Evolutionary conservation across 2,329 filamentous ascomycete species (phyloP).

Genomic region (Fusarium kyushuense): DNA sequence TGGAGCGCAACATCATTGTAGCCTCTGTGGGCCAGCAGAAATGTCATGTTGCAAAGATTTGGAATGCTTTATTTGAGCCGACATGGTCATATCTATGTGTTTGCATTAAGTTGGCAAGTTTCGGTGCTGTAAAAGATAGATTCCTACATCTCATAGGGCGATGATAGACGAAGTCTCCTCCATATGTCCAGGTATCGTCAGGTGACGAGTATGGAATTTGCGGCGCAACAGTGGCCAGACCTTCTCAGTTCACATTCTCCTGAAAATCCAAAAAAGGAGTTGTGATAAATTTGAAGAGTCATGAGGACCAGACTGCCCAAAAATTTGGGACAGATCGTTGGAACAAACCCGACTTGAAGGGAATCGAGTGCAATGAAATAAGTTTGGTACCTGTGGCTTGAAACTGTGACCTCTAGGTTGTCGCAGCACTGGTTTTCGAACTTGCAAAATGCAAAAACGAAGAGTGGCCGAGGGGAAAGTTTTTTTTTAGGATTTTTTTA

Average conservation of each 20-base stretch:
- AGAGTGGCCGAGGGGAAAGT: slow-evolving; percentile 3
- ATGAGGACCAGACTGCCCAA: too few species aligned
- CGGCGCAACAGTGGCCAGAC: background rate
- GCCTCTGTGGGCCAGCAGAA: too few species aligned
- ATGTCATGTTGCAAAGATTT: too few species aligned
- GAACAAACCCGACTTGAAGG: background rate
- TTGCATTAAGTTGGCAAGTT: background rate
- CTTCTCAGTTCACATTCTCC: background rate
- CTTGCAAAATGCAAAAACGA: slow-evolving; percentile 6
- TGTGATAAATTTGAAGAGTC: background rate
- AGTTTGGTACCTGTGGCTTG: background rate
- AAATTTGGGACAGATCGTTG: background rate
- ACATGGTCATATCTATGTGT: background rate
- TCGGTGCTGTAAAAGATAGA: background rate
- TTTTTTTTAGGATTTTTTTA: slow-evolving; percentile 5
- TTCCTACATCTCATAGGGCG: background rate
- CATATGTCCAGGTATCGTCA: background rate
- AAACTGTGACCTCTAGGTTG: background rate
- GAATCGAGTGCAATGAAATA: background rate
- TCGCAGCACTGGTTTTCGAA: slow-evolving; percentile 6
- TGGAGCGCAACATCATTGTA: too few species aligned
- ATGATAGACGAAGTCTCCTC: background rate
- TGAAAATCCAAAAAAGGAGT: background rate
- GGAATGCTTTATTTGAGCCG: too few species aligned
- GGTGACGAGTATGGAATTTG: background rate